These are phyloP conservation scores for Pisolithus orientalis DNA, from an alignment of 768 basidiomycete genomes.

Conservation along the genomic window DNA sequence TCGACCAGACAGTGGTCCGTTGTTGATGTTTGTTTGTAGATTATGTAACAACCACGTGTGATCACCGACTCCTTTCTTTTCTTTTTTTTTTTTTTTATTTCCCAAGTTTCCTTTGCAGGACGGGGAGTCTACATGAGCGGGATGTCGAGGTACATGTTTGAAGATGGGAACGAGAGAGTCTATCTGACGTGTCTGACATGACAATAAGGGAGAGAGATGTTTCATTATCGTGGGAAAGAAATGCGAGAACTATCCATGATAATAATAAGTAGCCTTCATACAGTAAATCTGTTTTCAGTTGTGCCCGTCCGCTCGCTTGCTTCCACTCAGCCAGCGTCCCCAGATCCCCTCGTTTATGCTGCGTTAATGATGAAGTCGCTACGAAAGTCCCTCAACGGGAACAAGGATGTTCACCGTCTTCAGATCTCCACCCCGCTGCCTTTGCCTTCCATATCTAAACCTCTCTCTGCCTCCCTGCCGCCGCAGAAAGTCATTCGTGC, in stretches of 20 bases:
- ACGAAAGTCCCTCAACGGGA: constrained; percentile 70
- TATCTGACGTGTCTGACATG: no score
- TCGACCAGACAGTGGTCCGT: background rate
- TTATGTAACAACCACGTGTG: constrained; percentile 17
- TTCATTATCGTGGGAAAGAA: no score
- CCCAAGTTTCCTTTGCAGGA: no score
- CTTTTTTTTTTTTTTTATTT: no score
- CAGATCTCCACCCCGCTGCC: constrained; percentile 69
- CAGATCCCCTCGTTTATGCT: constrained; percentile 5
- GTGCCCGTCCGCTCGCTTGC: constrained; percentile 11
- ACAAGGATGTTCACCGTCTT: constrained; percentile 51
- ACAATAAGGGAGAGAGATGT: no score
- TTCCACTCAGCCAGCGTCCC: constrained; percentile 5
- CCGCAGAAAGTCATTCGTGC: constrained; percentile 97
- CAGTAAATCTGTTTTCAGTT: constrained; percentile 3
- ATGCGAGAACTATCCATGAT: no score
- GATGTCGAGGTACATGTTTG: no score
- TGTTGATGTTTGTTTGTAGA: constrained; percentile 6
- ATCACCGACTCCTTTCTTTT: background rate
- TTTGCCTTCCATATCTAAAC: constrained; percentile 63
- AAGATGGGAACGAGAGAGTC: no score
- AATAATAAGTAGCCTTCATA: no score
- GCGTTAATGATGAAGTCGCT: constrained; percentile 65
- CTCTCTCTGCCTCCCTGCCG: constrained; percentile 63
- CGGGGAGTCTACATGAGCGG: no score